Base-by-base conservation (phyloP, 345 rosid species). In the Bretschneidera sinensis region DNA sequence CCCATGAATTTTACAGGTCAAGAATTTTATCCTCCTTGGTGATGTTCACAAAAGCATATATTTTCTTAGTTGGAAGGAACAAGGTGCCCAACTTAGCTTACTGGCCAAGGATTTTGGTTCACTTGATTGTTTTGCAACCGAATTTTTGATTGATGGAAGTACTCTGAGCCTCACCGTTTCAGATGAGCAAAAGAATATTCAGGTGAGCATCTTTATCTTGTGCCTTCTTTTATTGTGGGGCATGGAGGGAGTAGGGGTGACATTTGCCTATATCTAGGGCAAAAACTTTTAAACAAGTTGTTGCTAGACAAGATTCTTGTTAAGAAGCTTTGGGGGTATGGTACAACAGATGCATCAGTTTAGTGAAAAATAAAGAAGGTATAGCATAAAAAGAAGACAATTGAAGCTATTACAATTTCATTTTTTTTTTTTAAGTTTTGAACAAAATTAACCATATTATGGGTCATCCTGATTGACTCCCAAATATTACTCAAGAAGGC, bases 21-120 rank as follows among this genome's bases (percentile, higher is more conserved):
- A 94, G 79, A 88, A 81, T 81, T 94, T 94, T 74, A 88, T 94
- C 71, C 89, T 94, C 28, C 81, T 90, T 64, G 92, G 97, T 24
- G 97, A 91, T 62, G 71, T 88, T 79, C 96, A 94, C 78, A 83
- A 88, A 78, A 90, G 99, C 75, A 85, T 88, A 69, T 86, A 86
- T 77, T 94, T 94, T 71, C 91, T 94, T 65, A 88, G 79, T 72
- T 94, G 99, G 99, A 94, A 88, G 75, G 99, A 94, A 77, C 95
- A 90, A 74, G 99, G 96, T 56, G 83, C 99, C 71, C 97, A 90
- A 68, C 96, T 94, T 61, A 86, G 55, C 75, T 80, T 90, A 72
- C 74, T 94, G 78, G 96, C 97, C 65, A 94, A 94, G 78, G 99
- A 94, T 79, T 94, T 88, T 45, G 94, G 95, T 52, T 84, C 89